Evolutionary conservation across 148 eudicot genomes (phyloP).

Genomic region (Polygonum aviculare): DNA sequence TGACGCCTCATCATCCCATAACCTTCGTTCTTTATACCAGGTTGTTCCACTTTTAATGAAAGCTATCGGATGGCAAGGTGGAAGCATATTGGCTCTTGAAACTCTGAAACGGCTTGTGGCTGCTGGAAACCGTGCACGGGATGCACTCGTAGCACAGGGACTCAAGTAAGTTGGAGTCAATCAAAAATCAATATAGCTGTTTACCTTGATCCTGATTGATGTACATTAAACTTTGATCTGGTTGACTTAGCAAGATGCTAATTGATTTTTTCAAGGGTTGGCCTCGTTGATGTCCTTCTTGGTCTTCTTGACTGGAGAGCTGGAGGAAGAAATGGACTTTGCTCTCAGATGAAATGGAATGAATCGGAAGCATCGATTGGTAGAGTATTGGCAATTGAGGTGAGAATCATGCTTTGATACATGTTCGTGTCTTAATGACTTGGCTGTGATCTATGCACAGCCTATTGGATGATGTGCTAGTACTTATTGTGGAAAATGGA

Average conservation of each 20-base stretch:
- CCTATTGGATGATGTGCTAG: background rate
- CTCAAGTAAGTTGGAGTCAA: constrained; percentile 57
- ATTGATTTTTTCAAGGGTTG: constrained; percentile 46
- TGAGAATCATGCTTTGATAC: constrained; percentile 20
- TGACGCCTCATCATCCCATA: background rate
- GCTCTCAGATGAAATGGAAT: constrained; percentile 99
- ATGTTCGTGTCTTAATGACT: constrained; percentile 1
- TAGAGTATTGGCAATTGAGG: constrained; percentile 96
- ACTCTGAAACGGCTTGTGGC: constrained; percentile 94
- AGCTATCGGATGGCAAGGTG: constrained; percentile 99
- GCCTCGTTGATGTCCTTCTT: constrained; percentile 94
- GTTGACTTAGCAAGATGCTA: background rate
- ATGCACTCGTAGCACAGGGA: constrained; percentile 97
- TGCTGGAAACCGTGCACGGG: constrained; percentile 98
- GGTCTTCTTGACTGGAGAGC: constrained; percentile 99
- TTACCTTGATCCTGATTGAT: background rate
- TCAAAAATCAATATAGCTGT: background rate
- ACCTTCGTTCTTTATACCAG: constrained; percentile 23
- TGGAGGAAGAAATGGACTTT: constrained; percentile 83
- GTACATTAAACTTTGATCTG: background rate
- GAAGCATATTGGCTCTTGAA: constrained; percentile 95
- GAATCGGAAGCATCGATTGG: constrained; percentile 99
- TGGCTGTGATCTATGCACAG: background rate
- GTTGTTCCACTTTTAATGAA: constrained; percentile 99
- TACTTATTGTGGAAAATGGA: background rate